Evolutionary conservation across 257 asterid genomes (phyloP).

Genomic region (Solanum sitiens): DNA sequence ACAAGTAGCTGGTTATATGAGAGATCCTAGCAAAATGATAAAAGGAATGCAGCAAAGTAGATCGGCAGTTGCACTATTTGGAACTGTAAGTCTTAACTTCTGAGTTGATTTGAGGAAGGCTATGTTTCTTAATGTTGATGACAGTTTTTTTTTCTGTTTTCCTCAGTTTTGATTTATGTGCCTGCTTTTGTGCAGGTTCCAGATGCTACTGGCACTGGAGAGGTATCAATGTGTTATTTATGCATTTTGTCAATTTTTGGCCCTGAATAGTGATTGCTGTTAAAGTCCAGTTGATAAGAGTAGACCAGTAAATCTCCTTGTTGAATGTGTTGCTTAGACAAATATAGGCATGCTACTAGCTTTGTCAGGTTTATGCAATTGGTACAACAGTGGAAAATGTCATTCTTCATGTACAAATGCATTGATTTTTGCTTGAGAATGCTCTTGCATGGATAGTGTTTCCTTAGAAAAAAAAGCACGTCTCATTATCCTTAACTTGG

Average conservation of each 20-base stretch:
- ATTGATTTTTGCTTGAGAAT: background rate
- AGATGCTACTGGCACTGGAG: conserved; percentile 29
- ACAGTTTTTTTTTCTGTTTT: background rate
- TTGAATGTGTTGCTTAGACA: background rate
- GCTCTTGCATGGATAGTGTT: background rate
- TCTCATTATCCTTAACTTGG: background rate
- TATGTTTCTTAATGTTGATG: background rate
- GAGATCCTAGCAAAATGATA: conserved; percentile 92
- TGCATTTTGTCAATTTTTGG: background rate
- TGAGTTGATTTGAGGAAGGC: background rate
- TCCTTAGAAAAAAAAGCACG: background rate
- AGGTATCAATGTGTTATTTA: conserved; percentile 31
- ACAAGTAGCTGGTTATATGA: conserved; percentile 87
- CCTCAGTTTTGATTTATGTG: background rate
- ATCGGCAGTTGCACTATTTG: conserved; percentile 70
- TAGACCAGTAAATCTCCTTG: background rate
- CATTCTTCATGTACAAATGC: background rate
- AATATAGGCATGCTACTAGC: background rate
- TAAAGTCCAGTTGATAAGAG: background rate
- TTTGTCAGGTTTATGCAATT: background rate
- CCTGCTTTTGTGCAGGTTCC: conserved; percentile 39
- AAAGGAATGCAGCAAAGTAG: conserved; percentile 89
- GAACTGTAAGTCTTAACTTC: conserved; percentile 49
- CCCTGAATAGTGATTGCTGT: background rate
- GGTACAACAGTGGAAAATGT: background rate